Base-by-base conservation (phyloP, 1,284 basidiomycete species). In the Tranzscheliella williamsii region DNA sequence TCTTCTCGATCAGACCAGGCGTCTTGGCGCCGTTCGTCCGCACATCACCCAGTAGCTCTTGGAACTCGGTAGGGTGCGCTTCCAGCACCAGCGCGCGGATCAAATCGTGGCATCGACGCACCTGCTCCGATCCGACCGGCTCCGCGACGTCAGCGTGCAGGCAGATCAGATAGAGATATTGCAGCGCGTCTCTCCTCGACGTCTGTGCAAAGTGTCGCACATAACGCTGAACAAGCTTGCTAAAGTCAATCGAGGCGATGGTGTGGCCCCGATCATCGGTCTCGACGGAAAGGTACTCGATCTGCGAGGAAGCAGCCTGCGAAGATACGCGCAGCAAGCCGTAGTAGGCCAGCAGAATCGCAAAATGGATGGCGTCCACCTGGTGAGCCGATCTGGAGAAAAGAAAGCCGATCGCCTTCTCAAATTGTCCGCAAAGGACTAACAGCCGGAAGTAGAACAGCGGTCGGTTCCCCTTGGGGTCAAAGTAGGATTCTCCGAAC, bases 291-390 rank as follows among this genome's bases (percentile, higher is more conserved):
- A 67, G 34, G 22, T 52, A 56, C 33, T 73, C 72, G 39, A 73
- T 63, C 42, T 95, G 91, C 6, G 88, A 89, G 0, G 87, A 85
- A 65, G 90, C 87, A 5, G 86, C 84, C 13, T 84, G 81, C 2
- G 86, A 84, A 5, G 94, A 88, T 0, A 93, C 85, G 8, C 92
- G 85, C 18, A 98, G 80, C 15, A 98, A 80, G 5, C 94, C 94
- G 77, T 98, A 94, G 78, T 98, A 99, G 0, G 90, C 85, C 41
- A 98, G 81, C 2, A 88, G 90, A 61, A 95, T 87, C 0, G 91
- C 92, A 41, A 97, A 84, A 79, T 98, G 95, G 5, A 98, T 88
- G 0, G 91, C 93, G 75, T 98, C 94, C 11, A 92, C 85, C 69
- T 95, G 90, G 26, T 89, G 88, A 52, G 91, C 87, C 38, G 85